phyloP scores from a whole-genome alignment of 345 rosid species.

The Trapa bicornis region DNA sequence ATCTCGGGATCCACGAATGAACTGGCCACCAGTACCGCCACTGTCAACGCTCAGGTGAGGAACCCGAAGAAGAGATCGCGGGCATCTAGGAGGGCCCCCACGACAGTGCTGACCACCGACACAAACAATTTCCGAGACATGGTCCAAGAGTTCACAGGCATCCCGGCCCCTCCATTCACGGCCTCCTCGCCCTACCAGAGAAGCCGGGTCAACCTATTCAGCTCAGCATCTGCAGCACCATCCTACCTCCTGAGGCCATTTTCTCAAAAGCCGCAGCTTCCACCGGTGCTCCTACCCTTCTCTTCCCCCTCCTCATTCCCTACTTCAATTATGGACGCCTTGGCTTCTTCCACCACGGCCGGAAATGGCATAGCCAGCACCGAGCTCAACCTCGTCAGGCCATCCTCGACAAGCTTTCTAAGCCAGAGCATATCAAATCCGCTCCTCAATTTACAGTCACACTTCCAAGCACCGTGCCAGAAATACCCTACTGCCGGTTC shows the following conservation, averaged over 20 bases:
- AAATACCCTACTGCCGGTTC: conserved; percentile 24
- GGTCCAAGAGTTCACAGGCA: conserved; percentile 98
- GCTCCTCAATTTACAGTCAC: conserved; percentile 47
- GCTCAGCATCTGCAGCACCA: conserved; percentile 24
- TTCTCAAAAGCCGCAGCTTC: conserved; percentile 12
- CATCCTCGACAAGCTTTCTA: conserved; percentile 20
- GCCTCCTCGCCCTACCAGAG: conserved; percentile 38
- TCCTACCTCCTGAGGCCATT: conserved; percentile 25
- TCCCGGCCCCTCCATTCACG: conserved; percentile 77
- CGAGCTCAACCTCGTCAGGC: conserved; percentile 14
- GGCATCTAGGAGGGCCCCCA: conserved; percentile 89
- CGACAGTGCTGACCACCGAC: conserved; percentile 82
- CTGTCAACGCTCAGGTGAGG: conserved; percentile 19
- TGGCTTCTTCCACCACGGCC: conserved; percentile 13
- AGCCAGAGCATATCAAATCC: conserved; percentile 37
- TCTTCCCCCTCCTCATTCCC: neutral
- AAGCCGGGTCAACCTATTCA: conserved; percentile 61
- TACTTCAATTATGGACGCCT: conserved; percentile 22
- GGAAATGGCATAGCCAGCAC: conserved; percentile 2
- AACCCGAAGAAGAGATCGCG: conserved; percentile 83
- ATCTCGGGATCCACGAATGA: conserved; percentile 7
- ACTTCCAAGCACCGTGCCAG: conserved; percentile 37
- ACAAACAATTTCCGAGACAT: conserved; percentile 87
- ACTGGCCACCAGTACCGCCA: conserved; percentile 8
- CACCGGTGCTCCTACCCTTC: conserved; percentile 8